phyloP scores from a whole-genome alignment of 2,329 filamentous ascomycete species.

The Monilinia laxa region DNA sequence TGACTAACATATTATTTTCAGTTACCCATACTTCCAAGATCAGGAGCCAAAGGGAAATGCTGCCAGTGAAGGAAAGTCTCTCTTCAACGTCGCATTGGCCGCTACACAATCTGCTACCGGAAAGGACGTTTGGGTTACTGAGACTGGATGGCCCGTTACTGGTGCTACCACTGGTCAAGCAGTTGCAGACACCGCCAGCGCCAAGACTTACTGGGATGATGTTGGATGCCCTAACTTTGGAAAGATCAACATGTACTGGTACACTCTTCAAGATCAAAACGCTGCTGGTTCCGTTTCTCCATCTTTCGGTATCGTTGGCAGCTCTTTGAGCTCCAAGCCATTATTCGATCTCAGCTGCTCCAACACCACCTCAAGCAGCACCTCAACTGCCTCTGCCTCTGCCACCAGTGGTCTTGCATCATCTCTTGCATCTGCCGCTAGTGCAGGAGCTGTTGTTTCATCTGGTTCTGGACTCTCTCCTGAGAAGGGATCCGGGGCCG shows the following conservation, averaged over 20 bases:
- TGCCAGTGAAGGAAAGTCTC: slow-evolving; percentile 60
- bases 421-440: slow-evolving; percentile 20
- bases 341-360: slow-evolving; percentile 64
- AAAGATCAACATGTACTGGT: slow-evolving; percentile 71
- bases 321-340: slow-evolving; percentile 52
- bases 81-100: slow-evolving; percentile 67
- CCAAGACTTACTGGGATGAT: slow-evolving; percentile 76
- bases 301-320: slow-evolving; percentile 68
- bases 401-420: slow-evolving; percentile 25
- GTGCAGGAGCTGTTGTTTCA: slow-evolving; percentile 24
- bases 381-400: slow-evolving; percentile 26
- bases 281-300: slow-evolving; percentile 58
- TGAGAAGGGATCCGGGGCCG: slow-evolving; percentile 7
- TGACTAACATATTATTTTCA: slow-evolving; percentile 3
- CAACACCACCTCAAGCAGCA: slow-evolving; percentile 33
- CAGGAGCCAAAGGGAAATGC: slow-evolving; percentile 66
- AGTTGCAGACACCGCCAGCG: slow-evolving; percentile 64
- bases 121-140: slow-evolving; percentile 81
- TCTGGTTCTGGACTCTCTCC: slow-evolving; percentile 23
- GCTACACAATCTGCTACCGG: slow-evolving; percentile 58
- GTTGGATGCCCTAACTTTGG: slow-evolving; percentile 72
- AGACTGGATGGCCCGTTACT: slow-evolving; percentile 82
- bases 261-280: slow-evolving; percentile 69
- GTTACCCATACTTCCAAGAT: slow-evolving; percentile 77
- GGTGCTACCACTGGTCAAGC: slow-evolving; percentile 63